Base-by-base conservation (phyloP, 306 rosid genomes). In the Vigna reflexopilosa region DNA sequence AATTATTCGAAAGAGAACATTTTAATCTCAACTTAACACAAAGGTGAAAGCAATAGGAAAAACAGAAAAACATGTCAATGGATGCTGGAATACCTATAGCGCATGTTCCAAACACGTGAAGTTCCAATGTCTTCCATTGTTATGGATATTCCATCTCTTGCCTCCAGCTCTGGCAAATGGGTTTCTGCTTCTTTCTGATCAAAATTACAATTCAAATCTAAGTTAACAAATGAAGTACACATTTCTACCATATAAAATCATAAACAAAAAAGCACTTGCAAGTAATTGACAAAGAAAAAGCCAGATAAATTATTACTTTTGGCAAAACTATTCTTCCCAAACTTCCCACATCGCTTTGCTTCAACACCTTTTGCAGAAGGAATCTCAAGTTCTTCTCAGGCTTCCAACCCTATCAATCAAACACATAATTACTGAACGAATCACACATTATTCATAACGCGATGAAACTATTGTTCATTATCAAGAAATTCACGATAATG, bases 301-400 rank as follows among this genome's bases (percentile, higher is more conserved):
- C 1, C 1, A 28, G 52, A 66, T 13, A 47, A 16, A 73, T 13
- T n/a, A 26, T 70, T 86, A 93, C 99, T 78, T 95, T 95, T 34
- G 99, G 99, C 63, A 95, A 69, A 13, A 95, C 99, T 64, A 95
- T 95, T 85, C 99, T 90, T 9, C 99, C 99, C 45, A 95, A 85
- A 80, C 85, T 95, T 20, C 98, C 97, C 57, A 95, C 99, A 70
- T 95, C 99, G n/a, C 99, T 95, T 80, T 95, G 99, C 90, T 95
- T 95, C 90, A 95, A 86, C 76, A 95, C 97, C 76, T 95, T 95
- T 67, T 95, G 99, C 13, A 95, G 84, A 67, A 95, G 98, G 75
- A 95, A 95, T 88, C 78, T 88, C 90, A 95, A 83, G 66, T 95
- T 95, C 84, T 93, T 93, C 93, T 91, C 99, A 9, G 97, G 88